Conservation (phyloP, 495 filamentous ascomycete genomes). For the Oidiodendron maius region DNA sequence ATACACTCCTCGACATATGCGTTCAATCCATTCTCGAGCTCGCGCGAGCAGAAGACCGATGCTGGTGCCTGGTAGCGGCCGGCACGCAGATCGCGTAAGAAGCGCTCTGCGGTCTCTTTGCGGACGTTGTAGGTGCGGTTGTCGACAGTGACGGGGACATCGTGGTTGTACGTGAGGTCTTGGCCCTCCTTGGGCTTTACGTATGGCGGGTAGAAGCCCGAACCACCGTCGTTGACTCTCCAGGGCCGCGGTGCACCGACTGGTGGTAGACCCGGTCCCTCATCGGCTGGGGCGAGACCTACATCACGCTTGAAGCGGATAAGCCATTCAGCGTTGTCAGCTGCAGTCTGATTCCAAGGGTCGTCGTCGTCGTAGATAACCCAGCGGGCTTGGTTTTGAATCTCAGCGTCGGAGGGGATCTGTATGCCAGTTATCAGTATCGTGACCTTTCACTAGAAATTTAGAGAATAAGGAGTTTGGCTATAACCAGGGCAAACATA, state of each 20-base stretch:
- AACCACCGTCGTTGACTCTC: constrained; percentile 34
- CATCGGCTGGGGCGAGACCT: constrained; percentile 42
- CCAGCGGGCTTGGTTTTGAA: constrained; percentile 51
- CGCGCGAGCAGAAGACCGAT: constrained; percentile 44
- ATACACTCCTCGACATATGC: constrained; percentile 33
- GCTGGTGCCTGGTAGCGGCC: constrained; percentile 32
- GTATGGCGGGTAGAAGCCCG: constrained; percentile 42
- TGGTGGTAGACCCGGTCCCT: constrained; percentile 36
- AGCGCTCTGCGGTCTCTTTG: constrained; percentile 32
- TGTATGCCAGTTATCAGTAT: constrained; percentile 8
- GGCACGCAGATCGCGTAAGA: constrained; percentile 25
- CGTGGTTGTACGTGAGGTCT: constrained; percentile 24
- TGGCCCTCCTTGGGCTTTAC: constrained; percentile 15
- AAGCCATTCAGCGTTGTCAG: constrained; percentile 68
- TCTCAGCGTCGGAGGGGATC: constrained; percentile 43
- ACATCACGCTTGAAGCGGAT: constrained; percentile 60
- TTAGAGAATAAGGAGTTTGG: background rate
- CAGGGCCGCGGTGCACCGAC: constrained; percentile 32
- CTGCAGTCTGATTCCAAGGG: constrained; percentile 69
- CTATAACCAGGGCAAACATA: constrained; percentile 24
- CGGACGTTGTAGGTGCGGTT: constrained; percentile 30
- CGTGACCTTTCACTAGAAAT: background rate
- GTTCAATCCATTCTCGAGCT: constrained; percentile 40
- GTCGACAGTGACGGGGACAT: constrained; percentile 24
- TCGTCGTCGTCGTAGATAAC: constrained; percentile 56